A percentile compares a stretch with the other conserved stretches of the same genome.
Evolutionary conservation across 2,329 filamentous ascomycete genomes (phyloP).

Genomic region (Dissoconium aciculare): DNA sequence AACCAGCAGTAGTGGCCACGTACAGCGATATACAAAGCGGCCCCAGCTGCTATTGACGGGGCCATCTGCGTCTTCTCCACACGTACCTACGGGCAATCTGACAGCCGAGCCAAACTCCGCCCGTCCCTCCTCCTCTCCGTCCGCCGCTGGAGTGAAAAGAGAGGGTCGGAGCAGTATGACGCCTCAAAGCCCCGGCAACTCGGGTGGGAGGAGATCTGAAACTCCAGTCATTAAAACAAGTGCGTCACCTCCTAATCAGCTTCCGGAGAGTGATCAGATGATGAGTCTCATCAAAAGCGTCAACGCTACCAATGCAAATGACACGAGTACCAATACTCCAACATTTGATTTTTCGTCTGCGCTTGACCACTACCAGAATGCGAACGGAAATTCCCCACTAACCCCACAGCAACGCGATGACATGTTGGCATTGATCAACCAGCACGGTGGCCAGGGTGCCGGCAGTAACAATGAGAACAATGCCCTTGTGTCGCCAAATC

Average conservation of each 20-base stretch:
- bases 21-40: slow-evolving; percentile 18
- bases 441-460: slow-evolving; percentile 29
- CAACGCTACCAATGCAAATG: slow-evolving; percentile 26
- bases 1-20: slow-evolving; percentile 20
- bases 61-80: slow-evolving; percentile 23
- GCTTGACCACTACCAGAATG: slow-evolving; percentile 34
- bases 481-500: slow-evolving; percentile 40
- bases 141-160: slow-evolving; percentile 5
- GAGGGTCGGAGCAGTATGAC: slow-evolving; percentile 9
- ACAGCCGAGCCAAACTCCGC: slow-evolving; percentile 16
- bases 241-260: slow-evolving; percentile 23
- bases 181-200: slow-evolving; percentile 7
- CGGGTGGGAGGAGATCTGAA: slow-evolving; percentile 7
- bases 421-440: slow-evolving; percentile 32
- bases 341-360: slow-evolving; percentile 33
- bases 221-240: slow-evolving; percentile 29
- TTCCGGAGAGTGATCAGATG: slow-evolving; percentile 33
- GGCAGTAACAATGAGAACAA: slow-evolving; percentile 32
- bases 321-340: slow-evolving; percentile 21
- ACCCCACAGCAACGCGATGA: slow-evolving; percentile 34
- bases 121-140: slow-evolving; percentile 15
- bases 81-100: slow-evolving; percentile 12
- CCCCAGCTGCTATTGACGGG: slow-evolving; percentile 19
- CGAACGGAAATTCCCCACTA: slow-evolving; percentile 31
- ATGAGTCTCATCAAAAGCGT: slow-evolving; percentile 36